A percentile compares a stretch with the other conserved stretches of the same genome.
These are phyloP conservation scores for Lachnellula suecica DNA, from an alignment of 2,329 filamentous ascomycete genomes.

Conservation along the genomic window DNA sequence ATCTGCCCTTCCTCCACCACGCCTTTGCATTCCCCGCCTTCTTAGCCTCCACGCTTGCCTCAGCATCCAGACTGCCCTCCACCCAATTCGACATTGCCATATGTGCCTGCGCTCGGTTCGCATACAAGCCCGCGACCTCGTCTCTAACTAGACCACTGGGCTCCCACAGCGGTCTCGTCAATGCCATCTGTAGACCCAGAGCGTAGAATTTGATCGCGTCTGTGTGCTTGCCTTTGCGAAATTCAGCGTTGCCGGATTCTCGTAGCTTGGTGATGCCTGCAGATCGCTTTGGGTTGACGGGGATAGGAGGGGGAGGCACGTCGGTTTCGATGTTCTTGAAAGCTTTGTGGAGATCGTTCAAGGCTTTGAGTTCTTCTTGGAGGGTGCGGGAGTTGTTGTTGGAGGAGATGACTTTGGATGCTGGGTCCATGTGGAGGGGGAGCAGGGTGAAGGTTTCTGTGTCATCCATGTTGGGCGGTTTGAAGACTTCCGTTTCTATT, in stretches of 20 bases:
- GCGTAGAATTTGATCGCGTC: slow-evolving; percentile 82
- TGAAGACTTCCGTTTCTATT: too few species aligned
- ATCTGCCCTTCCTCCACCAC: slow-evolving; percentile 87
- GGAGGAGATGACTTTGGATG: slow-evolving; percentile 70
- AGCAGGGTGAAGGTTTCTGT: slow-evolving; percentile 77
- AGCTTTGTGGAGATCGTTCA: slow-evolving; percentile 77
- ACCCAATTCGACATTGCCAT: slow-evolving; percentile 82
- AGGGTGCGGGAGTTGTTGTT: slow-evolving; percentile 49
- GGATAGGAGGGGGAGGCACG: slow-evolving; percentile 80
- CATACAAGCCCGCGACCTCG: slow-evolving; percentile 76
- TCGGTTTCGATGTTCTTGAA: slow-evolving; percentile 66
- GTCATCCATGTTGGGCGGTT: slow-evolving; percentile 47
- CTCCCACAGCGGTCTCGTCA: slow-evolving; percentile 83
- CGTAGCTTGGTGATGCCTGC: slow-evolving; percentile 88
- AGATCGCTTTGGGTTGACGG: slow-evolving; percentile 88
- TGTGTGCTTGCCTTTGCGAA: slow-evolving; percentile 71
- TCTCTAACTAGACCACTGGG: slow-evolving; percentile 79
- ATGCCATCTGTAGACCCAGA: slow-evolving; percentile 87
- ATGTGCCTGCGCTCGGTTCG: slow-evolving; percentile 86
- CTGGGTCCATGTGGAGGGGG: slow-evolving; percentile 77
- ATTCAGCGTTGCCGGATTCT: slow-evolving; percentile 80
- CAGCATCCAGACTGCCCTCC: slow-evolving; percentile 83
- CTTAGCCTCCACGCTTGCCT: slow-evolving; percentile 85
- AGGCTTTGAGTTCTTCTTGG: slow-evolving; percentile 63
- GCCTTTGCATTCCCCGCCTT: slow-evolving; percentile 86